These are phyloP conservation scores for Magnaporthiopsis incrustans DNA, from an alignment of 2,329 filamentous ascomycete species.

Conservation along the genomic window DNA sequence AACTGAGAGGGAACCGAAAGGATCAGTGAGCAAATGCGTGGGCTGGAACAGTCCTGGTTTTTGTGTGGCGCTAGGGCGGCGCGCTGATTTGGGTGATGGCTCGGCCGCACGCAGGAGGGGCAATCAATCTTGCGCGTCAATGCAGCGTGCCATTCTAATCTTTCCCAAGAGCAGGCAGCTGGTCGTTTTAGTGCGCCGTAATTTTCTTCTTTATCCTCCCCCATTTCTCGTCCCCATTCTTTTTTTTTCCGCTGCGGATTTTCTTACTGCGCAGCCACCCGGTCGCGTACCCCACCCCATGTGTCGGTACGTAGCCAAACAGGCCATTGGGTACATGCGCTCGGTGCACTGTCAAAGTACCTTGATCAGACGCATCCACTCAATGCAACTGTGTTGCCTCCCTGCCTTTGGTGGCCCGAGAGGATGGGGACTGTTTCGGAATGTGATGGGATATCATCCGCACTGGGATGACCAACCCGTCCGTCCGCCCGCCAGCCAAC, in stretches of 20 bases:
- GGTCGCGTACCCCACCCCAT: neutral
- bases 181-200: neutral
- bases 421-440: neutral
- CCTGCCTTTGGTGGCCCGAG: neutral
- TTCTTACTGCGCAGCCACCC: neutral
- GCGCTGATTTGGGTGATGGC: conserved; percentile 10
- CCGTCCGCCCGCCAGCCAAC: too few species aligned
- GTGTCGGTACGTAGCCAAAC: neutral
- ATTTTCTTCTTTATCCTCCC: neutral
- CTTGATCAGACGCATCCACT: neutral
- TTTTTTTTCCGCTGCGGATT: neutral
- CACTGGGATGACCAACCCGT: neutral
- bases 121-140: neutral
- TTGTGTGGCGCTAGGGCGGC: conserved; percentile 12
- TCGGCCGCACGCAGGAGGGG: neutral
- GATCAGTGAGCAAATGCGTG: conserved; percentile 1
- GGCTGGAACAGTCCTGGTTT: conserved; percentile 10
- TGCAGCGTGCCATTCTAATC: neutral
- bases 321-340: neutral
- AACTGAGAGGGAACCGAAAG: neutral
- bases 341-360: neutral
- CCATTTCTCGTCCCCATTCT: neutral
- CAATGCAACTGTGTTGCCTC: neutral
- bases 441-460: neutral
- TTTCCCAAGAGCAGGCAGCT: neutral